Evolutionary conservation across 2,329 filamentous ascomycete genomes (phyloP), one percentile per base, ranked within the genome.

Genomic region (Pseudogymnoascus sp.): DNA sequence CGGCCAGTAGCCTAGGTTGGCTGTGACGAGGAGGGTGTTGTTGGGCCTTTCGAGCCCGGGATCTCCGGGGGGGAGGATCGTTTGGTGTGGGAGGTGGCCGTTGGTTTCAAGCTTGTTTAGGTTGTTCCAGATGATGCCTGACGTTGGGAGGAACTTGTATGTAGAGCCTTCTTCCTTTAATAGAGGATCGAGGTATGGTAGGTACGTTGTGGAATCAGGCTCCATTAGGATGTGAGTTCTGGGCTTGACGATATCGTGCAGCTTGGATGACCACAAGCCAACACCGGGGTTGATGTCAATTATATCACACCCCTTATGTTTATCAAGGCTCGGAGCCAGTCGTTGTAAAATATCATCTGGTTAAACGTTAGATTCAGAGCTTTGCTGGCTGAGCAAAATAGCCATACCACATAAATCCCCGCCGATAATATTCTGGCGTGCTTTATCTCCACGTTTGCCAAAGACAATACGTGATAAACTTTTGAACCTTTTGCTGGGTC

Each of bases 161-260:
- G 68, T 73, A 5, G 76, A 74, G 3, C 78, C 77, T 59, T 79
- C 77, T 5, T 75, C 75, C 1, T 78, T 68, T 6, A 83, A 71
- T 1, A 91, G 76, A 0, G 82, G 77, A 16, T 80, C 68, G 22
- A 96, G 81, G 63, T 87, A 84, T 0, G 82, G 76, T 1, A 74
- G 64, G 71, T 89, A 93, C 3, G 57, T 58, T 3, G 57, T 25
- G 32, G 57, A 80, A 68, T 89, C 82, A 2, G 86, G 85, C 69
- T 97, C 92, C 73, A 97, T 79, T 41, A 99, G 78, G 47, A 97
- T 76, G 75, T 99, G 94, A 4, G 83, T 86, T 62, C 91, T 85
- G 4, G 93, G 93, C 68, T 90, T 76, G 6, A 99, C 78, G 50
- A 81, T 76, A 0, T 90, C 79, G 70, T 96, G 85, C 0, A 97